Evolutionary conservation across 163 green algal species (phyloP).

Genomic region (Trebouxiophyceae sp.): DNA sequence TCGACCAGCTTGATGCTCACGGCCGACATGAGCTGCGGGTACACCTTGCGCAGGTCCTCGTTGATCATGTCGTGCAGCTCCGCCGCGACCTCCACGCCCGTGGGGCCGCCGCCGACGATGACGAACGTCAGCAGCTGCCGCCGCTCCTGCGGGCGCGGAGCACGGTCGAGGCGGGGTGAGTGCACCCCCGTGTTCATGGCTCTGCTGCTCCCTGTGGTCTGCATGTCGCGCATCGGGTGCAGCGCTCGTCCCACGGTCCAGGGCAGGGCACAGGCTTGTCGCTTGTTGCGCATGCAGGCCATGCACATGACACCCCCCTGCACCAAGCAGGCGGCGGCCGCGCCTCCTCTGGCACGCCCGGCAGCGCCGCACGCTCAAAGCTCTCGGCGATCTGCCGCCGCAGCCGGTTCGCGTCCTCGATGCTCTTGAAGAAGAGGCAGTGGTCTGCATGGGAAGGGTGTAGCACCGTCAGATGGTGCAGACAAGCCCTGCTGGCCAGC

Average conservation of each 20-base stretch:
- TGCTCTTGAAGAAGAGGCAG: conserved; percentile 84
- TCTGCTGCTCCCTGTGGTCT: too few relatives aligned
- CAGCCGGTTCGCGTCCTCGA: conserved; percentile 69
- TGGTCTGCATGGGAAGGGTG: conserved; percentile 84
- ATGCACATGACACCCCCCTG: too few relatives aligned
- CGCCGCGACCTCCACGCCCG: conserved; percentile 87
- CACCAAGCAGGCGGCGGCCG: too few relatives aligned
- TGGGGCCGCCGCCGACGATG: conserved; percentile 90
- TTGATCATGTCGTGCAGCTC: conserved; percentile 87
- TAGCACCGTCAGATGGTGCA: too few relatives aligned
- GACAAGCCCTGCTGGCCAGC: too few relatives aligned
- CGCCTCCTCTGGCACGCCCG: conserved; percentile 30
- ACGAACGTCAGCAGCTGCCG: conserved; percentile 85
- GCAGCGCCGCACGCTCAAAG: conserved; percentile 85
- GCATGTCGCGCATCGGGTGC: too few relatives aligned
- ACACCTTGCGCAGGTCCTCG: conserved; percentile 45
- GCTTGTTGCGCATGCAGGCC: too few relatives aligned
- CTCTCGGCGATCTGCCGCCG: conserved; percentile 68
- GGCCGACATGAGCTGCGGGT: background rate
- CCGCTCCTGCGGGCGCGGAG: conserved; percentile 69
- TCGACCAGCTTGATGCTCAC: conserved; percentile 68
- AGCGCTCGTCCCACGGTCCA: too few relatives aligned
- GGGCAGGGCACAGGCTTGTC: too few relatives aligned
- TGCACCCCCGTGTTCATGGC: too few relatives aligned
- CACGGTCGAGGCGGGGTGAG: too few relatives aligned